Base-by-base conservation (phyloP, 1,284 basidiomycete species). In the Veloboletus limbatus region DNA sequence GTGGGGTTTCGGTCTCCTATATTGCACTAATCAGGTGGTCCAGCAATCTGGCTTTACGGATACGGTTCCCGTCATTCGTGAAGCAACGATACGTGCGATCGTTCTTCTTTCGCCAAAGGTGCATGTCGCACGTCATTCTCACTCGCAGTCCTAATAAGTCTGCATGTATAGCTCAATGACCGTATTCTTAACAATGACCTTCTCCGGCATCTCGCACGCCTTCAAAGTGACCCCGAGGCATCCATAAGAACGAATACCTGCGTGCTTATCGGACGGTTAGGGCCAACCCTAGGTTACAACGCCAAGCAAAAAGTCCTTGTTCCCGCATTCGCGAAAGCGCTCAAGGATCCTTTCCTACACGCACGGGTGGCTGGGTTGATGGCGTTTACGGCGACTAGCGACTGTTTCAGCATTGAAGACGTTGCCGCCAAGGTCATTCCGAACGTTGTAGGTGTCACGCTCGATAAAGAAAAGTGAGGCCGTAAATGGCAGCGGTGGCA, bases 171-270 rank as follows among this genome's bases (percentile, higher is more conserved):
- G 90, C 75, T 97, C 37, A 90, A 76, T 40, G 93, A 97, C 54
- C 85, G 96, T 1, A 85, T 97, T 33, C 77, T 99, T 35, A 99
- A 99, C 71, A 99, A 99, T 57, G 97, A 99, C 51, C 81, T 99
- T 24, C 79, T 99, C 2, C 87, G 95, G 4, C 80, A 91, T 52
- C 81, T 99, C 16, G 96, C 96, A 2, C 92, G 92, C 58, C 89
- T 92, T 69, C 97, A 99, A 71, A 82, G 80, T 16, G 96, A 99
- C 62, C 74, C 85, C 0, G 96, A 98, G 68, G 81, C 95, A 0
- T 95, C 93, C 2, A 97, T 99, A 59, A 82, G 97, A 33, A 99
- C 96, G 11, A 99, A 99, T 63, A 97, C 96, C 0, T 98, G 94
- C 61, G 97, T 99, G 55, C 80, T 99, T 4, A 83, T 99, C 34